Conservation (phyloP, 768 basidiomycete species). For the Ramaria rubella region DNA sequence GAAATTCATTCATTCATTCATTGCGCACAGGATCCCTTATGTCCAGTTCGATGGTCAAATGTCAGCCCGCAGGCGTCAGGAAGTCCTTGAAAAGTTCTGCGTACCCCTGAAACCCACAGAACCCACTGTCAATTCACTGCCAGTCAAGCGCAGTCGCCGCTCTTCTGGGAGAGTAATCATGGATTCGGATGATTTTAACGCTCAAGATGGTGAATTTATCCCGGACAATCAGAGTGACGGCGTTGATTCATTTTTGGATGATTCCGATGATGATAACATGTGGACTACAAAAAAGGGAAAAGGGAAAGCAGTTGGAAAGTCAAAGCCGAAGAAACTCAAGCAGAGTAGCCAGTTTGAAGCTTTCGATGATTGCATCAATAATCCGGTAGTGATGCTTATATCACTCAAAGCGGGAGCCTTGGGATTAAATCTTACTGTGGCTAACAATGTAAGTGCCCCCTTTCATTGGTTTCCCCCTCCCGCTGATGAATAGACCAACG, state of each 20-base stretch:
- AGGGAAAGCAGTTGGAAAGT: slow-evolving; percentile 22
- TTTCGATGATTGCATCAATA: slow-evolving; percentile 29
- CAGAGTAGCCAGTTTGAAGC: slow-evolving; percentile 15
- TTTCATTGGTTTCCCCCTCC: background rate
- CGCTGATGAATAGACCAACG: background rate
- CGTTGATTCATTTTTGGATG: slow-evolving; percentile 15
- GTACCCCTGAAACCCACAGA: slow-evolving; percentile 47
- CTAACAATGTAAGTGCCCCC: slow-evolving; percentile 55
- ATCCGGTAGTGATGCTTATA: slow-evolving; percentile 78
- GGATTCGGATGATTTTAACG: slow-evolving; percentile 1
- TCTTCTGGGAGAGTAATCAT: slow-evolving; percentile 2
- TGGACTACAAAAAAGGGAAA: slow-evolving; percentile 35
- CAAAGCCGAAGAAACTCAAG: slow-evolving; percentile 6
- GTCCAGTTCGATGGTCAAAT: slow-evolving; percentile 82
- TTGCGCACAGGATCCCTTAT: slow-evolving; percentile 51
- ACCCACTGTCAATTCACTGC: slow-evolving; percentile 21
- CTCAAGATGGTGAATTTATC: slow-evolving; percentile 19
- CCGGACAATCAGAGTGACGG: slow-evolving; percentile 14
- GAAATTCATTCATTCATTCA: background rate
- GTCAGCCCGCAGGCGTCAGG: slow-evolving; percentile 73
- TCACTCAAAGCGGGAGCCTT: slow-evolving; percentile 81
- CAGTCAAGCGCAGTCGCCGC: slow-evolving; percentile 10
- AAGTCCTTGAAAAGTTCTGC: slow-evolving; percentile 67
- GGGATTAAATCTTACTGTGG: slow-evolving; percentile 82
- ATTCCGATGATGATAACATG: slow-evolving; percentile 32